Evolutionary conservation across 345 rosid species (phyloP), one percentile per base, ranked within the genome.

Genomic region (thale cress (Arabidopsis thaliana)): DNA sequence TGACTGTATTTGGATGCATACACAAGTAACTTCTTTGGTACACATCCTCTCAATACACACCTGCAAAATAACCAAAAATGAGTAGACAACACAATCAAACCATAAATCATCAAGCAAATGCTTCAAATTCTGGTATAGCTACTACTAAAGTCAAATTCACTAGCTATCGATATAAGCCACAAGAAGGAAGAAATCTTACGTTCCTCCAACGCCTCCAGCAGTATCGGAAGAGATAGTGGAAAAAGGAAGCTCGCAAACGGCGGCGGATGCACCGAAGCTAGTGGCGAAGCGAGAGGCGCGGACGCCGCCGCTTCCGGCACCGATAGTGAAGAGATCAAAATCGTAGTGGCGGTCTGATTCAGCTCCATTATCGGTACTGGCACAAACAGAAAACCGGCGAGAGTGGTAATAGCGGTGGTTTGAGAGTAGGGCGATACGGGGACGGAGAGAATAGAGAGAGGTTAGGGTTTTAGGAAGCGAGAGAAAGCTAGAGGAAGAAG

Each of bases 301-400:
- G 77, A 94, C 97, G 12, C 97, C 97, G 38, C 97, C 98, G 65
- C 97, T 91, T 2, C 97, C 98, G 4, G 97, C 98, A 62, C 97
- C 98, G 52, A 94, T 84, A 34, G 98, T 94, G 83, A 94, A 94
- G 72, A 94, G 95, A 82, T 91, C 98, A 71, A 87, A 94, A 76
- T 94, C 97, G 77, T 86, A 94, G 62, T 72, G 83, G 57, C 83
- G 86, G 4, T 81, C 46, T 4, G 83, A 51, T 14, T 91, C 93
- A 4, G 90, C 84, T 56, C 93, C 97, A 45, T 91, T 89, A 0
- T 71, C 87, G 69, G 76, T 78, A 52, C 70, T 84, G 6, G 95
- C 91, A 23, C 84, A 88, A 56, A 77, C 76, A 1, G 82, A 50
- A 42, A 86, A 79, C 28, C 71, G 78, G 52, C 87, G 87, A 49